Evolutionary conservation across 2,329 filamentous ascomycete species (phyloP), one percentile per base, ranked within the genome.

Genomic region (Capronia americana): DNA sequence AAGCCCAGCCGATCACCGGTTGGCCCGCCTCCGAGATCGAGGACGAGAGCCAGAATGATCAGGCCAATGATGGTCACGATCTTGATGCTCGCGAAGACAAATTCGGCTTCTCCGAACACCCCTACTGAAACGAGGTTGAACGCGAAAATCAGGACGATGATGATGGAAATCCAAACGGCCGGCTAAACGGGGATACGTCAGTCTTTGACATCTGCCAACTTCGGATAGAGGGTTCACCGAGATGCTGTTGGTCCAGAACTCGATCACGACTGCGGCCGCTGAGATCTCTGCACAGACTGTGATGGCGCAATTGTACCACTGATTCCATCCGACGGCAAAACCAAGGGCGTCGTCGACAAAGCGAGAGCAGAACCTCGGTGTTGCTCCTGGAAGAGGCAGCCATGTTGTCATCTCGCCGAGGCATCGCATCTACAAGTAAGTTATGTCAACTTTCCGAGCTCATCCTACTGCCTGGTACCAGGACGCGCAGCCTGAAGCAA

Each of bases 61-160:
- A 86, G 74, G 0, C 82, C 83, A 50, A 85, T 70, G 64, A 85
- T 84, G 4, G 81, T 82, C 5, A 78, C 77, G 46, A 85, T 76
- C 70, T 86, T 85, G 70, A 85, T 75, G 3, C 81, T 78, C 24
- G 82, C 82, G 64, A 85, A 84, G 34, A 76, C 75, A 73, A 84
- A 85, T 58, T 77, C 72, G 38, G 87, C 84, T 71, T 71, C 71
- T 48, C 71, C 71, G 63, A 72, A 73, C 48, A 71, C 69, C 28
- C 66, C 57, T 14, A 92, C 89, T 0, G 88, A 88, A 66, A 92
- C 79, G 50, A 92, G 73, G 71, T 93, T 93, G 77, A 93, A 82
- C 3, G 81, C 66, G 17, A 83, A 81, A 63, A 75, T 81, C 6
- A 73, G 48, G 17, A 70, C 66, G 20, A 72, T 58, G 34, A 72